Conservation (phyloP, 1,284 basidiomycete species). For the Cutaneotrichosporon mucoides region DNA sequence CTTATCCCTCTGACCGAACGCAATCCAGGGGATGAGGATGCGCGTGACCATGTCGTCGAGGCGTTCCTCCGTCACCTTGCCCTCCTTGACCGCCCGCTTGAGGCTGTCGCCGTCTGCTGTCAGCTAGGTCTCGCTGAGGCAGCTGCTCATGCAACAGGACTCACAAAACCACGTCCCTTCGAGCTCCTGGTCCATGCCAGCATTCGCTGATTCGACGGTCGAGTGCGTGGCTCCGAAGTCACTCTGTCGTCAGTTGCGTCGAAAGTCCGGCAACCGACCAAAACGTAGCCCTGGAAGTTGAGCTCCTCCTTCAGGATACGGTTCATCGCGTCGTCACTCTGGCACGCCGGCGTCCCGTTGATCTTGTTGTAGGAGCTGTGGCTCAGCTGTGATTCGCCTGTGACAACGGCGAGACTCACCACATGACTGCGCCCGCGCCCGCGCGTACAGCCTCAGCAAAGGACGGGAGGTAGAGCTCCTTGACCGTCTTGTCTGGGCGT, state of each 20-base stretch:
- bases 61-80: conserved; percentile 61
- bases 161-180: conserved; percentile 43
- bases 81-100: conserved; percentile 63
- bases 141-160: neutral
- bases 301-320: conserved; percentile 71
- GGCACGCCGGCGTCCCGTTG: conserved; percentile 74
- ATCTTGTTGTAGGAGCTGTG: conserved; percentile 57
- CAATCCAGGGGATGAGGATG: conserved; percentile 61
- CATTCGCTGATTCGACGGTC: conserved; percentile 46
- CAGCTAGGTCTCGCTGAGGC: neutral
- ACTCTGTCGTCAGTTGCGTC: conserved; percentile 6
- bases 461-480: conserved; percentile 50
- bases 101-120: conserved; percentile 50
- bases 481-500: conserved; percentile 44
- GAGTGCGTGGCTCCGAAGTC: conserved; percentile 45
- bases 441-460: conserved; percentile 53
- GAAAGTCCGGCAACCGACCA: neutral
- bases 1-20: conserved; percentile 56
- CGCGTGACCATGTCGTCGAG: conserved; percentile 50
- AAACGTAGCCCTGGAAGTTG: conserved; percentile 51
- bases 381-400: neutral
- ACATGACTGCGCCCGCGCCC: conserved; percentile 50
- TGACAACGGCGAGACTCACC: neutral
- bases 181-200: conserved; percentile 53
- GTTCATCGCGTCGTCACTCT: conserved; percentile 71